Evolutionary conservation across 805 yeast species (phyloP).

Genomic region (Wickerhamiella domercqiae): DNA sequence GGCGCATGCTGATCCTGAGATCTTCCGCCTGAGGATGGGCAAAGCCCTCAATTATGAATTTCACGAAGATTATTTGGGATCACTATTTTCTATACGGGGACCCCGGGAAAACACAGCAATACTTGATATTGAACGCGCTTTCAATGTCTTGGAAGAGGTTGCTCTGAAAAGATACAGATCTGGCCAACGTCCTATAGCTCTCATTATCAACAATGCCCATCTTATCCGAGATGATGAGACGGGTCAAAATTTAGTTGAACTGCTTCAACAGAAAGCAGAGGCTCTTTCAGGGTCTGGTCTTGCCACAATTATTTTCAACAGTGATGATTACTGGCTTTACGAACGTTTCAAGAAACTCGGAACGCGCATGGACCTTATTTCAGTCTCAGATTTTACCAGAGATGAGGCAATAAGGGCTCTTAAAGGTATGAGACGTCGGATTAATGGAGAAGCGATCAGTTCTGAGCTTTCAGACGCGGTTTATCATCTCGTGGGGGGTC

Average conservation of each 20-base stretch:
- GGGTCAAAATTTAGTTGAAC: slow-evolving; percentile 52
- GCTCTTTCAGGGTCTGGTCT: slow-evolving; percentile 57
- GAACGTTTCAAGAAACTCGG: slow-evolving; percentile 58
- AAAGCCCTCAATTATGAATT: slow-evolving; percentile 57
- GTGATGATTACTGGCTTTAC: slow-evolving; percentile 79
- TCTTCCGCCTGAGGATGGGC: slow-evolving; percentile 62
- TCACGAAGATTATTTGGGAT: slow-evolving; percentile 71
- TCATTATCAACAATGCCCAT: slow-evolving; percentile 63
- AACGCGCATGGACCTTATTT: slow-evolving; percentile 57
- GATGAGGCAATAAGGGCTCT: slow-evolving; percentile 41
- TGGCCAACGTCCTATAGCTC: slow-evolving; percentile 40
- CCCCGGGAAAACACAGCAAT: slow-evolving; percentile 76
- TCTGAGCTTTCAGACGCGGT: slow-evolving; percentile 35
- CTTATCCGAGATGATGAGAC: slow-evolving; percentile 61
- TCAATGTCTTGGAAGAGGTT: slow-evolving; percentile 57
- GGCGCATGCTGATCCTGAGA: slow-evolving; percentile 77
- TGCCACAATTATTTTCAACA: slow-evolving; percentile 54
- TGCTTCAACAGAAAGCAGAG: slow-evolving; percentile 75
- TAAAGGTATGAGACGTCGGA: slow-evolving; percentile 29
- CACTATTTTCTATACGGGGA: slow-evolving; percentile 64
- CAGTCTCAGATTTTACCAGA: slow-evolving; percentile 44
- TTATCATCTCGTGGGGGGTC: slow-evolving; percentile 62
- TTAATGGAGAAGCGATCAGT: slow-evolving; percentile 27
- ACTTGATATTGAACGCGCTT: slow-evolving; percentile 69
- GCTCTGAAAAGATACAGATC: slow-evolving; percentile 33